These are phyloP conservation scores for Yarrowia sp. DNA, from an alignment of 805 yeast genomes.

Conservation along the genomic window DNA sequence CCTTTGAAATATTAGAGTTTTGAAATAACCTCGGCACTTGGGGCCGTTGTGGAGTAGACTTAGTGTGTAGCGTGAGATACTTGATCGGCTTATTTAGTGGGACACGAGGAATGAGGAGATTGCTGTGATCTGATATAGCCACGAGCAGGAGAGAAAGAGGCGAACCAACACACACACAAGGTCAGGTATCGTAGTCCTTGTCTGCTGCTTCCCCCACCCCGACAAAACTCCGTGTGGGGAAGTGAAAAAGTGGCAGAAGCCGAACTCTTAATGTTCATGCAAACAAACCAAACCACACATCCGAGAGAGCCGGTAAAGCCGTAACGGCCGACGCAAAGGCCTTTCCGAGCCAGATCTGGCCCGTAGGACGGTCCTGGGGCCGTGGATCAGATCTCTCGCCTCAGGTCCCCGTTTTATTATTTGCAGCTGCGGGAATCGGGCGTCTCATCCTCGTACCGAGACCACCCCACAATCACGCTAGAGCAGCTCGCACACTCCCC, in stretches of 20 bases:
- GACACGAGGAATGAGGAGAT: background rate
- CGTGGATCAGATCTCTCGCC: background rate
- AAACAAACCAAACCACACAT: constrained; percentile 23
- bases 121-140: too few relatives aligned
- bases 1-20: constrained; percentile 20
- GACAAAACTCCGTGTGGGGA: constrained; percentile 39
- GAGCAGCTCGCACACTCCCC: background rate
- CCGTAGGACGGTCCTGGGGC: too few relatives aligned
- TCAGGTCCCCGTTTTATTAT: background rate
- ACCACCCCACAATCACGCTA: constrained; percentile 31
- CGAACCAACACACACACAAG: too few relatives aligned
- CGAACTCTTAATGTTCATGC: constrained; percentile 30
- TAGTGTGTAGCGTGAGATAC: constrained; percentile 25
- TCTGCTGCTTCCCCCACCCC: background rate
- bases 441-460: background rate
- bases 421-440: background rate
- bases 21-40: constrained; percentile 36
- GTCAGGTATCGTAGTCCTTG: too few relatives aligned
- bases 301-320: constrained; percentile 37
- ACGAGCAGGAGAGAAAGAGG: too few relatives aligned
- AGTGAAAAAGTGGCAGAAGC: constrained; percentile 24
- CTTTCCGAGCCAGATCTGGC: too few relatives aligned
- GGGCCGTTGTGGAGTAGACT: constrained; percentile 38
- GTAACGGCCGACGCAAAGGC: constrained; percentile 19
- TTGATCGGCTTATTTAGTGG: constrained; percentile 6